Base-by-base conservation (phyloP, 202 grass and related monocot genomes). In the Zizania palustris region DNA sequence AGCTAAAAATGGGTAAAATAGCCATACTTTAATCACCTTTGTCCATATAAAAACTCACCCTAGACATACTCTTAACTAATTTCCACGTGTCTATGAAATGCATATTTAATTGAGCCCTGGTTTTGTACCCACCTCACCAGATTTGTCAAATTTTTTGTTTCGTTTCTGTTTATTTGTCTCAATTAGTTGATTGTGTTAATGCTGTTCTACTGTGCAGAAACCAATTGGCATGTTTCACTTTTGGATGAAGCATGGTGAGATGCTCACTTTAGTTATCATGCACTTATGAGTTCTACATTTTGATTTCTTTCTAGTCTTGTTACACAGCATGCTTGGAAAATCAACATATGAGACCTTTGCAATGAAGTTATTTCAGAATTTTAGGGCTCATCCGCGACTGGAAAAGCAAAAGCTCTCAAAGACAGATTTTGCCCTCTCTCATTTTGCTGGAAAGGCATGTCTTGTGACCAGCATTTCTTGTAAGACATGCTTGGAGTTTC, bases 401-500 rank as follows among this genome's bases (percentile, higher is more conserved):
- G 84, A 87, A 80, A 96, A 89, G 68, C 89, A 84, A 28, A 96
- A 96, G 65, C 82, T 96, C 49, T 96, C 84, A 42, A 83, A 83
- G 69, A 85, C 84, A 67, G 89, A 96, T 87, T 96, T 96, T 73
- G 18, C 89, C 22, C 51, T 96, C 20, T 83, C 61, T 48, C 92
- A 91, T 83, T 96, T 91, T 18, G 92, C 92, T 87, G 92, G 92
- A 89, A 89, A 96, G 88, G 92, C 85, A 93, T 85, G 91, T 85
- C 33, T 76, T 63, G 34, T 89, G 70, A 77, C 76, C 73, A 86
- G 19, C 45, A 78, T 79, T 71, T 83, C 61, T 77, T 87, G 68
- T 71, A 86, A 81, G 69, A 61, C 63, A 79, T 76, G 76, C 20
- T 60, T 63, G 81, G 65, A 70, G 84, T 84, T 79, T 65, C 73